These are phyloP conservation scores for Exophiala mesophila DNA, from an alignment of 2,329 filamentous ascomycete genomes.

Conservation along the genomic window DNA sequence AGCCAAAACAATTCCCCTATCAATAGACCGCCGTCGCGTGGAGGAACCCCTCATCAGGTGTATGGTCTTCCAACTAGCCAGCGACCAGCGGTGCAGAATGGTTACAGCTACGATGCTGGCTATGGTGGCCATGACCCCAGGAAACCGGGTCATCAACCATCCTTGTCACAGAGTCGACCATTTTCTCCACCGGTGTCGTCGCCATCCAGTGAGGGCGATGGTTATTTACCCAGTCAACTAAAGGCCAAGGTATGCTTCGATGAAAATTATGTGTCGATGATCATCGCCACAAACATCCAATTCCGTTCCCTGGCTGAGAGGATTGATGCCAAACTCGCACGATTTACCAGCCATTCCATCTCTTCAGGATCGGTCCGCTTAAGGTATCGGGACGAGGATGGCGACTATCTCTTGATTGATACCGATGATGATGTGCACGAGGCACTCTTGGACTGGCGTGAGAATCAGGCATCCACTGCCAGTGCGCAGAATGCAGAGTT, in stretches of 20 bases:
- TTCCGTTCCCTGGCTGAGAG: conserved; percentile 91
- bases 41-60: conserved; percentile 64
- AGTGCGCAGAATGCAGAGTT: conserved; percentile 24
- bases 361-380: conserved; percentile 76
- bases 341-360: conserved; percentile 79
- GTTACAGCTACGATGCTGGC: conserved; percentile 24
- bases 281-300: conserved; percentile 90
- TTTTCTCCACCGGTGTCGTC: conserved; percentile 28
- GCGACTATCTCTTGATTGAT: conserved; percentile 87
- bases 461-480: conserved; percentile 60
- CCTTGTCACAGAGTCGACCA: conserved; percentile 31
- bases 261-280: conserved; percentile 87
- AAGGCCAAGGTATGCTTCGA: conserved; percentile 96
- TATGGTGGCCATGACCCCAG: conserved; percentile 17
- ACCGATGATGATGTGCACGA: conserved; percentile 95
- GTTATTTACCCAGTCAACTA: conserved; percentile 65
- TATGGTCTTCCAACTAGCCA: conserved; percentile 40
- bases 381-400: conserved; percentile 86
- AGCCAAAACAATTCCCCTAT: conserved; percentile 78
- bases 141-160: conserved; percentile 20
- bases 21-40: conserved; percentile 61
- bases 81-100: conserved; percentile 22
- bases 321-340: conserved; percentile 89
- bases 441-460: conserved; percentile 90
- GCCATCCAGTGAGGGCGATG: conserved; percentile 31